phyloP scores from a whole-genome alignment of 495 filamentous ascomycete genomes.

The Haplographium delicatum region DNA sequence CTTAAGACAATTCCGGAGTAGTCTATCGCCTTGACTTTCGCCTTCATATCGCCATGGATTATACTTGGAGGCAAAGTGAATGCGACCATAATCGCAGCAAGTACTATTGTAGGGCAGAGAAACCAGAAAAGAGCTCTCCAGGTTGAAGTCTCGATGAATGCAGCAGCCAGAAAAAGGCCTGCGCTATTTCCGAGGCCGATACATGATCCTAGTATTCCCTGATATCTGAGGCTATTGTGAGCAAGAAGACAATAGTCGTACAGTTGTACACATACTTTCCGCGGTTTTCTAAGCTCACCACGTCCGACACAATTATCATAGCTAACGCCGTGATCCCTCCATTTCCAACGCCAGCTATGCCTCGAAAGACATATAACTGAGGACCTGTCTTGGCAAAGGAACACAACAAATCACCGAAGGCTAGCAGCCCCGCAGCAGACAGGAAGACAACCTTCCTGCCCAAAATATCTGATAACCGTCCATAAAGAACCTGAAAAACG shows the following conservation, averaged over 20 bases:
- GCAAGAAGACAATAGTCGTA: not conserved
- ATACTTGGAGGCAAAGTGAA: conserved; percentile 35
- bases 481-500: conserved; percentile 76
- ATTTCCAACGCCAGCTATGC: conserved; percentile 63
- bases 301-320: conserved; percentile 72
- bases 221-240: conserved; percentile 26
- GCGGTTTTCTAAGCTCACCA: conserved; percentile 68
- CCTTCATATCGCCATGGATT: conserved; percentile 26
- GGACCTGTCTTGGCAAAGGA: conserved; percentile 67
- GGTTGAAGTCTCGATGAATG: conserved; percentile 29
- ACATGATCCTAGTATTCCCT: conserved; percentile 36
- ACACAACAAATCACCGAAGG: conserved; percentile 66
- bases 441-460: conserved; percentile 71
- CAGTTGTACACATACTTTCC: conserved; percentile 47
- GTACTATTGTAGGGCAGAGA: conserved; percentile 20
- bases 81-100: conserved; percentile 27
- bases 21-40: conserved; percentile 51
- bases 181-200: conserved; percentile 37
- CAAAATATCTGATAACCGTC: conserved; percentile 76
- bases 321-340: conserved; percentile 83
- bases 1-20: conserved; percentile 46
- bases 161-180: conserved; percentile 36
- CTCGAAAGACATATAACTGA: conserved; percentile 63
- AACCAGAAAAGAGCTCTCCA: conserved; percentile 26
- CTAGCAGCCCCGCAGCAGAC: conserved; percentile 69